These are phyloP conservation scores for Podospora pseudocomata DNA, from an alignment of 495 filamentous ascomycete species.

Conservation along the genomic window DNA sequence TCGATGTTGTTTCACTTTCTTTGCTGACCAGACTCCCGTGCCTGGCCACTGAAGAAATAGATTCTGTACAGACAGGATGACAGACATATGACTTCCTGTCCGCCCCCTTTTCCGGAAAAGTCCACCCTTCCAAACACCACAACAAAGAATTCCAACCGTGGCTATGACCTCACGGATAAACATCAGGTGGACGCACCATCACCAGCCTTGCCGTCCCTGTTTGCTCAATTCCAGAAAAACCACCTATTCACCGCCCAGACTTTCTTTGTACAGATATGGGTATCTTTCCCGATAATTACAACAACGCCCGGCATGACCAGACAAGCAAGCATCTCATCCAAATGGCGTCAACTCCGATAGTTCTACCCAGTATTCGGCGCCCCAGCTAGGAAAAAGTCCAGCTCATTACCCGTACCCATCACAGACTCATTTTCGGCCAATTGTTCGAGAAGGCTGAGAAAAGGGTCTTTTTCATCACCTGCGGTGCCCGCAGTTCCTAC, in stretches of 20 bases:
- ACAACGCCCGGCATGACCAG: background rate
- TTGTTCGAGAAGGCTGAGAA: slow-evolving; percentile 73
- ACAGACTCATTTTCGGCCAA: slow-evolving; percentile 70
- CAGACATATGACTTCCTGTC: background rate
- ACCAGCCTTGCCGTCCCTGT: background rate
- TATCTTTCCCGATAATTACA: background rate
- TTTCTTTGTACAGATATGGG: slow-evolving; percentile 3
- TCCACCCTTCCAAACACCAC: background rate
- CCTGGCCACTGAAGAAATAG: background rate
- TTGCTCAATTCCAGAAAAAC: background rate
- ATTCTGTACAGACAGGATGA: background rate
- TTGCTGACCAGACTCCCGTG: background rate
- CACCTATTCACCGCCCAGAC: background rate
- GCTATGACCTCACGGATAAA: background rate
- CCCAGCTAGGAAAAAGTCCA: slow-evolving; percentile 56
- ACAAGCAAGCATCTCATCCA: background rate
- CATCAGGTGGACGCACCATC: background rate
- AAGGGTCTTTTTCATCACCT: slow-evolving; percentile 68
- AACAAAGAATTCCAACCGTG: background rate
- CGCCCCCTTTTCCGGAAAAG: background rate
- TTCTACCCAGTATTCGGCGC: slow-evolving; percentile 11
- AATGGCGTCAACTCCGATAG: background rate
- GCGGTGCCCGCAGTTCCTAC: slow-evolving; percentile 29
- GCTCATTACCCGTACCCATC: slow-evolving; percentile 55
- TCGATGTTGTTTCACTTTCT: background rate